These are phyloP conservation scores for Piper betle DNA, from an alignment of 164 flowering plant species.

Conservation along the genomic window DNA sequence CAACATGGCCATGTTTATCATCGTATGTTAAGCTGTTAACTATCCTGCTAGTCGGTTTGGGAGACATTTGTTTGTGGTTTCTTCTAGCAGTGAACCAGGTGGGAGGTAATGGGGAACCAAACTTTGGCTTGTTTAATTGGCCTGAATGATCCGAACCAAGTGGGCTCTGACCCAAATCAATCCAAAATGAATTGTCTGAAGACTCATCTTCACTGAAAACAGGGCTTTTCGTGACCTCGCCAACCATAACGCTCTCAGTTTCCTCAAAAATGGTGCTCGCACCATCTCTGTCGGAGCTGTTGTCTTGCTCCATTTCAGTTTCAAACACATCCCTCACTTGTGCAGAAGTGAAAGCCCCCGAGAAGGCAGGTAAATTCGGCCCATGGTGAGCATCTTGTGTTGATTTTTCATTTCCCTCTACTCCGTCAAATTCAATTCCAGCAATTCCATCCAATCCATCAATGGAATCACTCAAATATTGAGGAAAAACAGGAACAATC, in stretches of 20 bases:
- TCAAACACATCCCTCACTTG: conserved; percentile 68
- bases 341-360: conserved; percentile 50
- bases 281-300: conserved; percentile 59
- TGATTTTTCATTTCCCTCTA: conserved; percentile 20
- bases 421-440: conserved; percentile 19
- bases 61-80: conserved; percentile 16
- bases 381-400: conserved; percentile 24
- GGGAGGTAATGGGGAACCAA: conserved; percentile 42
- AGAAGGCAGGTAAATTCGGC: conserved; percentile 59
- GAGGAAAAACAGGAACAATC: conserved; percentile 50
- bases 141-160: conserved; percentile 31
- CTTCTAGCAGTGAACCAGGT: conserved; percentile 36
- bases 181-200: conserved; percentile 53
- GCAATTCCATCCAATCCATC: conserved; percentile 16
- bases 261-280: conserved; percentile 69
- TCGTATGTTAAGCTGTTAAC: conserved; percentile 32
- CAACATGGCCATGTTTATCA: conserved; percentile 13
- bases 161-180: conserved; percentile 65
- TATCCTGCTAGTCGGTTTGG: conserved; percentile 20
- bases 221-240: conserved; percentile 65
- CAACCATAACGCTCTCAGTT: conserved; percentile 46
- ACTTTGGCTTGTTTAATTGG: conserved; percentile 23
- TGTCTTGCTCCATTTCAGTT: conserved; percentile 52
- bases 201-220: conserved; percentile 61
- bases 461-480: conserved; percentile 48